A percentile compares a stretch with the other conserved stretches of the same genome.
Evolutionary conservation across 306 rosid genomes (phyloP).

Genomic region (Datisca glomerata): DNA sequence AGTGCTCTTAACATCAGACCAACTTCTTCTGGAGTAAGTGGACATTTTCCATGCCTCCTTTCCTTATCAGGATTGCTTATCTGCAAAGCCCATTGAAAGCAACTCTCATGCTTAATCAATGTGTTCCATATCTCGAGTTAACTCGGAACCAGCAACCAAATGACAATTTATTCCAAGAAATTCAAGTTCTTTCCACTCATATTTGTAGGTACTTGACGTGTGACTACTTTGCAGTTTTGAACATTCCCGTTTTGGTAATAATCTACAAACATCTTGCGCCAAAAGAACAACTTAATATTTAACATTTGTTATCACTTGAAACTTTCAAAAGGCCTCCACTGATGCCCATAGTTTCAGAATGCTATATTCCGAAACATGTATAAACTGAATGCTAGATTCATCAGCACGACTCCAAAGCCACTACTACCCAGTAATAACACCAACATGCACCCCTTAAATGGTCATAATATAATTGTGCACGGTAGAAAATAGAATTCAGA

Average conservation of each 20-base stretch:
- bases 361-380: too few species aligned
- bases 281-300: background rate
- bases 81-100: slow-evolving; percentile 36
- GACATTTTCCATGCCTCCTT: slow-evolving; percentile 98
- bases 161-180: too few species aligned
- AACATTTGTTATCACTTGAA: background rate
- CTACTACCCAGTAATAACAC: too few species aligned
- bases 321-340: too few species aligned
- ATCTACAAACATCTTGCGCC: background rate
- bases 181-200: background rate
- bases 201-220: background rate
- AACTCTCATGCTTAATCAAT: background rate
- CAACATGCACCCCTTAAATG: too few species aligned
- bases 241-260: background rate
- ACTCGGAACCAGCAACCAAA: too few species aligned
- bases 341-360: too few species aligned
- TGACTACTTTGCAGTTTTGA: background rate
- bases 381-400: too few species aligned
- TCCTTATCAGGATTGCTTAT: slow-evolving; percentile 78
- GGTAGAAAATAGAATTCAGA: too few species aligned
- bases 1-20: slow-evolving; percentile 96
- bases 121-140: background rate
- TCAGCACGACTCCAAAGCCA: too few species aligned
- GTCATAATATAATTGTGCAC: too few species aligned
- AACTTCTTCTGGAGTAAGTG: slow-evolving; percentile 97